phyloP scores from a whole-genome alignment of 2,329 filamentous ascomycete genomes.

The Colletotrichum sp. region DNA sequence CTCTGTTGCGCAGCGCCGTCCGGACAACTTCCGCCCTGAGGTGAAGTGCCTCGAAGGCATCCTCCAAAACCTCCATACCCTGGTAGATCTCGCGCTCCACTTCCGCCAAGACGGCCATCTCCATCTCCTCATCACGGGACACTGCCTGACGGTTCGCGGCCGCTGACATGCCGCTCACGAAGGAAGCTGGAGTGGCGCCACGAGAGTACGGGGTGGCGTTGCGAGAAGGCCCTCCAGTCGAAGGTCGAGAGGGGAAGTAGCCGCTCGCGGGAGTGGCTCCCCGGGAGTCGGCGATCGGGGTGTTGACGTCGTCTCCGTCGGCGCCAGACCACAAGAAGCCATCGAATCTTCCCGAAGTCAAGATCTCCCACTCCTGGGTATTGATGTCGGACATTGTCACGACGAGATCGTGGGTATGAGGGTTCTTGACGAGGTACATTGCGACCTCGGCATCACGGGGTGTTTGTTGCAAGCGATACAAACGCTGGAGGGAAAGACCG shows the following conservation, averaged over 20 bases:
- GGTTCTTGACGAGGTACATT: conserved; percentile 85
- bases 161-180: conserved; percentile 62
- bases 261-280: conserved; percentile 60
- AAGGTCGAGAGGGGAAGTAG: conserved; percentile 41
- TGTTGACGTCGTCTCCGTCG: conserved; percentile 59
- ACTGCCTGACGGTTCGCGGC: conserved; percentile 64
- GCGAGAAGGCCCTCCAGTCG: conserved; percentile 46
- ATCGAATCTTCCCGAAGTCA: conserved; percentile 92
- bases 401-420: conserved; percentile 82
- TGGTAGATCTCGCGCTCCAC: conserved; percentile 92
- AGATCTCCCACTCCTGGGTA: conserved; percentile 93
- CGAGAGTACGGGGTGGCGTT: conserved; percentile 59
- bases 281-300: conserved; percentile 47
- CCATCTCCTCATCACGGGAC: conserved; percentile 91
- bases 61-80: conserved; percentile 93
- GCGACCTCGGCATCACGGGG: conserved; percentile 88
- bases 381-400: conserved; percentile 88
- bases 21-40: conserved; percentile 82
- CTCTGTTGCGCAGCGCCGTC: conserved; percentile 78
- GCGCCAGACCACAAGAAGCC: conserved; percentile 95
- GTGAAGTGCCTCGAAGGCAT: conserved; percentile 93
- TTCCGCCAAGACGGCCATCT: conserved; percentile 88
- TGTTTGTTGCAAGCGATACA: conserved; percentile 76
- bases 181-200: conserved; percentile 62
- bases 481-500: conserved; percentile 78